phyloP scores from a whole-genome alignment of 192 early-diverging fungal genomes.

The Kappamyces sp. region DNA sequence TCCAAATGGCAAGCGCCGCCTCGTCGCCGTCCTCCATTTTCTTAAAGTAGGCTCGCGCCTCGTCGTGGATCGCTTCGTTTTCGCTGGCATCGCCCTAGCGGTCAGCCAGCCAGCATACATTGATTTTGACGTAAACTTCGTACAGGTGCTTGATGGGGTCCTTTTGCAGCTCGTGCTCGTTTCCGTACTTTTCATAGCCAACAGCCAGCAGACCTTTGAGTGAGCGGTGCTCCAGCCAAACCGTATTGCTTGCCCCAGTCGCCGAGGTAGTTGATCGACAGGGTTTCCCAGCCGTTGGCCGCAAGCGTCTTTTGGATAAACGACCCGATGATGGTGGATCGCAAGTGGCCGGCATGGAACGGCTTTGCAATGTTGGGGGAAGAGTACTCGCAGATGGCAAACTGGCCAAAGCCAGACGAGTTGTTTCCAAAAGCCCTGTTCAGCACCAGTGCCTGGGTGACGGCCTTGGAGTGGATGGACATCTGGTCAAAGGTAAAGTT shows the following conservation, averaged over 20 bases:
- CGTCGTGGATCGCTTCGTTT: constrained; percentile 64
- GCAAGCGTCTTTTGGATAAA: constrained; percentile 78
- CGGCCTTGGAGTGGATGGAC: constrained; percentile 8
- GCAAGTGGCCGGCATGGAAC: constrained; percentile 96
- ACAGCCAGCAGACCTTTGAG: constrained; percentile 75
- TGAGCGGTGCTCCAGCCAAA: constrained; percentile 19
- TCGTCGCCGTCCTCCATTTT: constrained; percentile 90
- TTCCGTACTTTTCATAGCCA: constrained; percentile 76
- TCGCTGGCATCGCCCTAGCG: constrained; percentile 56
- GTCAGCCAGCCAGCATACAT: constrained; percentile 32
- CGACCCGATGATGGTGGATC: constrained; percentile 95
- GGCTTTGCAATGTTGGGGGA: constrained; percentile 98
- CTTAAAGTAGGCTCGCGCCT: constrained; percentile 87
- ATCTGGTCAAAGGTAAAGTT: constrained; percentile 27
- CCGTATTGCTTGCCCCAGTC: constrained; percentile 99
- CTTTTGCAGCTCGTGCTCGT: constrained; percentile 65
- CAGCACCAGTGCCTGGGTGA: constrained; percentile 17
- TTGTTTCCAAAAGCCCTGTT: constrained; percentile 20
- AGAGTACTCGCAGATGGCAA: constrained; percentile 84
- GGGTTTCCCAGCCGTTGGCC: constrained; percentile 84
- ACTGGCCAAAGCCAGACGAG: constrained; percentile 51
- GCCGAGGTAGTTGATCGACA: constrained; percentile 95
- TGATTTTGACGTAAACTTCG: constrained; percentile 88
- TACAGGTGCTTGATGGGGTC: constrained; percentile 90
- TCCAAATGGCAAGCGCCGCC: constrained; percentile 74